A percentile compares a stretch with the other conserved stretches of the same genome.
Conservation (phyloP, 2,329 filamentous ascomycete species). For the Neofusicoccum parvum region DNA sequence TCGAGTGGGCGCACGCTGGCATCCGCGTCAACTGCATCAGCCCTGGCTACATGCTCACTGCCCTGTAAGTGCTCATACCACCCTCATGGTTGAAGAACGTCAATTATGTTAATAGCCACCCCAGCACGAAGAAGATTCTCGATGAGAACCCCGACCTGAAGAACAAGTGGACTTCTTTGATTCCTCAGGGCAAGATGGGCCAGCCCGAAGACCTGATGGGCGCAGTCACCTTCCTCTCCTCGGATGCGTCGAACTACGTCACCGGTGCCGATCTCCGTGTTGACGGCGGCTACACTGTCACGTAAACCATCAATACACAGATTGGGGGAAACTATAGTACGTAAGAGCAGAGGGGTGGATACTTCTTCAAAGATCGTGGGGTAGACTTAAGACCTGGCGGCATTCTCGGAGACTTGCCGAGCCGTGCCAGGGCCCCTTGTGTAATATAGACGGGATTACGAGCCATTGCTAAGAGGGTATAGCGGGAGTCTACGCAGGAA, state of each 20-base stretch:
- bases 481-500: too few species aligned
- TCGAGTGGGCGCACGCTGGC: slow-evolving; percentile 86
- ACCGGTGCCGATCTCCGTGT: slow-evolving; percentile 75
- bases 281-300: slow-evolving; percentile 87
- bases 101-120: not conserved
- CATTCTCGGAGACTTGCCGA: not conserved
- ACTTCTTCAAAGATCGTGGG: not conserved
- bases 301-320: slow-evolving; percentile 47
- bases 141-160: slow-evolving; percentile 90
- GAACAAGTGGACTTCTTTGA: slow-evolving; percentile 86
- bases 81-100: not conserved
- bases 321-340: not conserved
- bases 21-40: slow-evolving; percentile 96
- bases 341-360: not conserved
- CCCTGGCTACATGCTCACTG: slow-evolving; percentile 95
- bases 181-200: slow-evolving; percentile 93
- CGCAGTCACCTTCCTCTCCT: slow-evolving; percentile 82
- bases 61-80: slow-evolving; percentile 64
- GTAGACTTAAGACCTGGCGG: not conserved
- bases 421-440: not conserved
- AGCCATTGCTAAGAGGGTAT: too few species aligned
- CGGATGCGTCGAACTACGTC: slow-evolving; percentile 62
- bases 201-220: slow-evolving; percentile 91
- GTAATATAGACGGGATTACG: too few species aligned
- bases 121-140: slow-evolving; percentile 87